Percentiles rank a stretch among this genome's conserved stretches.
These are phyloP conservation scores for Pichia sp. DNA, from an alignment of 1,139 yeast genomes.

Conservation along the genomic window DNA sequence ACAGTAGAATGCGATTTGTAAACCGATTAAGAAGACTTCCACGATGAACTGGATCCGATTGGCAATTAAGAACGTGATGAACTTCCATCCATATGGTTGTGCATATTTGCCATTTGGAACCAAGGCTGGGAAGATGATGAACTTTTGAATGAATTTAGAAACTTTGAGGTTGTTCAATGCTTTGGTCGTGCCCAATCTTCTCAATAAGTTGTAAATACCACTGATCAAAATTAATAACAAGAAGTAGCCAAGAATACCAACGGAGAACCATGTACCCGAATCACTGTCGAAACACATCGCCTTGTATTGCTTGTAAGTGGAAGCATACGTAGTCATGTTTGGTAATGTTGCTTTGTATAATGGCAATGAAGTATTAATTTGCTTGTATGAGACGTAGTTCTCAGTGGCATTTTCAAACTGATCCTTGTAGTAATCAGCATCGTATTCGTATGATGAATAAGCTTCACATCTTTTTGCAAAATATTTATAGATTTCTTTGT, in stretches of 20 bases:
- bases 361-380: slow-evolving; percentile 1
- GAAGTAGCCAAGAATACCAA: slow-evolving; percentile 17
- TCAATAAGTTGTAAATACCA: slow-evolving; percentile 12
- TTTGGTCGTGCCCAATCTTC: slow-evolving; percentile 13
- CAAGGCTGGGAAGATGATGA: slow-evolving; percentile 24
- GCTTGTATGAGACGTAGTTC: slow-evolving; percentile 1
- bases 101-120: slow-evolving; percentile 24
- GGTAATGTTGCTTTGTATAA: slow-evolving; percentile 15
- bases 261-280: slow-evolving; percentile 17
- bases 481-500: slow-evolving; percentile 13
- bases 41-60: slow-evolving; percentile 53
- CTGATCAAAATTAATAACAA: slow-evolving; percentile 12
- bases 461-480: slow-evolving; percentile 10
- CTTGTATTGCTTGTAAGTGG: background rate
- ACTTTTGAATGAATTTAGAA: slow-evolving; percentile 22
- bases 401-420: slow-evolving; percentile 17
- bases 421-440: background rate
- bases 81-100: slow-evolving; percentile 15
- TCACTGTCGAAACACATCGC: slow-evolving; percentile 11
- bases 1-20: slow-evolving; percentile 26
- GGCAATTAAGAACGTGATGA: slow-evolving; percentile 38
- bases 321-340: slow-evolving; percentile 2
- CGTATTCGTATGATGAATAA: slow-evolving; percentile 4
- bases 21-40: slow-evolving; percentile 17
- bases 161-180: slow-evolving; percentile 15